Evolutionary conservation across 768 basidiomycete genomes (phyloP), one percentile per base, ranked within the genome.

Genomic region (Russula compacta): DNA sequence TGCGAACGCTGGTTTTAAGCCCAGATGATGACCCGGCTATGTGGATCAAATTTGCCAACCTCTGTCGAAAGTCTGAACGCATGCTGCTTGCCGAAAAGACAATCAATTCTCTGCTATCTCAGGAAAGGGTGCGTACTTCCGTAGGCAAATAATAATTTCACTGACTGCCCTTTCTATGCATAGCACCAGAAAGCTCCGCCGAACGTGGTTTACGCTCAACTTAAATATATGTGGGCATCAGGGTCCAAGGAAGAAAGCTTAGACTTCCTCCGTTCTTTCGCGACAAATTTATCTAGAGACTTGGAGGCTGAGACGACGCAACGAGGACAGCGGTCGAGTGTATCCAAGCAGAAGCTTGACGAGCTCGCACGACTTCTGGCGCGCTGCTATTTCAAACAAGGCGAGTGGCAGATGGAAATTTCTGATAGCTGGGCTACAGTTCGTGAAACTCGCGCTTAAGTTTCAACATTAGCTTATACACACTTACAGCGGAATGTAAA

Each of bases 41-140:
- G 85, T 98, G 95, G 94, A 97, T 99, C 74, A 94, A 97, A 74
- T 98, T 99, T 69, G 92, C 95, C 2, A 98, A 99, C 68, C 77
- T 98, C 1, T 98, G 97, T 70, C 90, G 97, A 54, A 95, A 95
- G 74, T 89, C 84, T 17, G 93, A 95, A 53, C 85, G 97, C 6
- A 91, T 98, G 83, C 81, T 82, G n/a, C 76, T 99, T 53, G 95
- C 95, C 0, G 94, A 98, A 67, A 98, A 98, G 75, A 97, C 95
- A 0, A 88, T 99, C 68, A 91, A 94, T 65, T 95, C 93, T 0
- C 74, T 99, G 1, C 76, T 97, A 35, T 85, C 87, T 10, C 86
- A 87, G 35, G 87, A 88, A 56, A 75, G 82, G 67, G 83, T 86
- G 66, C 50, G 79, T 67, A 17, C 19, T 47, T 21, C 19, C 21